Base-by-base conservation (phyloP, 148 eudicot species). In the Nepenthes gracilis region DNA sequence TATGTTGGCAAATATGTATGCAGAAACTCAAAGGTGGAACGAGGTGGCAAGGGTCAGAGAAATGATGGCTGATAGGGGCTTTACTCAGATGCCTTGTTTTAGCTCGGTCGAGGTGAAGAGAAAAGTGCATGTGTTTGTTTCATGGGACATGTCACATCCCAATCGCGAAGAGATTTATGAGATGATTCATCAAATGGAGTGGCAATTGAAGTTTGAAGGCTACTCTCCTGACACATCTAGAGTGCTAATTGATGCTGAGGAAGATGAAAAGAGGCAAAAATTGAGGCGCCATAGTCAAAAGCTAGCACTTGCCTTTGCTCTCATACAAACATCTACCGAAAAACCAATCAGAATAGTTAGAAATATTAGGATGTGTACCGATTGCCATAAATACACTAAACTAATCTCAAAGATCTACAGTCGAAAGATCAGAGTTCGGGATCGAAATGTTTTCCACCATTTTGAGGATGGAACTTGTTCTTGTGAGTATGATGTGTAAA, bases 191-290 rank as follows among this genome's bases (percentile, higher is more conserved):
- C 86, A 85, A 23, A 85, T 85, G 80, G 90, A 85, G 56, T 81
- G 90, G 90, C 90, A 85, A 70, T 55, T 85, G 66, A 81, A 64
- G 56, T 85, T 85, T 67, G 86, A 81, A 67, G 90, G 90, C 47
- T 85, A 85, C 66, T 15, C 55, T 0, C 23, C 86, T 34, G 86
- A 85, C 56, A 71, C 62, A 47, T 85, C 82, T 37, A 72, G 70
- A 48, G 76, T 85, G 35, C 36, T 71, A 60, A 72, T 76, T 34
- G 72, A 77, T 63, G 77, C 77, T 34, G 79, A 75, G 43, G 84
- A 67, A 54, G 85, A 77, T 34, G 87, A 81, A 59, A 85, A 85
- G 70, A 73, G 65, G 48, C 53, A 82, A 54, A 75, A 77, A 64
- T 62, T 85, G 67, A 81, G 75, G 52, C 53, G 74, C 65, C 90